phyloP scores from a whole-genome alignment of 2,329 filamentous ascomycete genomes.

The Ophiostoma populinum region DNA sequence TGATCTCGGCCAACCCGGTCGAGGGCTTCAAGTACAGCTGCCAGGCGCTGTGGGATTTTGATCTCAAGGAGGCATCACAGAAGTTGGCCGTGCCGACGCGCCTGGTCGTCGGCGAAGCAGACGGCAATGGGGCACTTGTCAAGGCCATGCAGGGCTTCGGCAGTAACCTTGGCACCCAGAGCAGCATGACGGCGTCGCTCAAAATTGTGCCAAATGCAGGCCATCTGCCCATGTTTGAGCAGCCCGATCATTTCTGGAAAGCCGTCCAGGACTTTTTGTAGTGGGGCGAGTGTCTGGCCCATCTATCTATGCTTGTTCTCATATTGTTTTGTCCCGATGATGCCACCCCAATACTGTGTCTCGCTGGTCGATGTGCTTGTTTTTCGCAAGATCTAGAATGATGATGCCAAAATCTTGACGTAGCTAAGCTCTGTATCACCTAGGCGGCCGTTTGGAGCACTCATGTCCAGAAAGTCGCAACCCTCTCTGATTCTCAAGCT shows the following conservation, averaged over 20 bases:
- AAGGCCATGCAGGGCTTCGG: slow-evolving; percentile 67
- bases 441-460: too few relatives aligned
- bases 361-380: too few relatives aligned
- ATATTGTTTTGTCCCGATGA: too few relatives aligned
- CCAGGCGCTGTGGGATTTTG: slow-evolving; percentile 54
- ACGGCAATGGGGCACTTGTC: slow-evolving; percentile 54
- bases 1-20: slow-evolving; percentile 53
- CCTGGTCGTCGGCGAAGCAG: slow-evolving; percentile 55
- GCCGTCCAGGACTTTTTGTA: slow-evolving; percentile 10
- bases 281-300: too few relatives aligned
- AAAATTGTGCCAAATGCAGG: slow-evolving; percentile 53
- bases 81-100: slow-evolving; percentile 39
- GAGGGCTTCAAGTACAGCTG: slow-evolving; percentile 51
- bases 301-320: too few relatives aligned
- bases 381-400: too few relatives aligned
- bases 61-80: slow-evolving; percentile 40
- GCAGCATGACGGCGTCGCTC: slow-evolving; percentile 32
- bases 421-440: too few relatives aligned
- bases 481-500: too few relatives aligned
- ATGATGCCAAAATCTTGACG: too few relatives aligned
- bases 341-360: too few relatives aligned
- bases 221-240: slow-evolving; percentile 68
- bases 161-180: slow-evolving; percentile 30
- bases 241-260: slow-evolving; percentile 35
- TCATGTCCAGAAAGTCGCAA: too few relatives aligned